Conservation (phyloP, 257 asterid genomes). For the Vinca minor region DNA sequence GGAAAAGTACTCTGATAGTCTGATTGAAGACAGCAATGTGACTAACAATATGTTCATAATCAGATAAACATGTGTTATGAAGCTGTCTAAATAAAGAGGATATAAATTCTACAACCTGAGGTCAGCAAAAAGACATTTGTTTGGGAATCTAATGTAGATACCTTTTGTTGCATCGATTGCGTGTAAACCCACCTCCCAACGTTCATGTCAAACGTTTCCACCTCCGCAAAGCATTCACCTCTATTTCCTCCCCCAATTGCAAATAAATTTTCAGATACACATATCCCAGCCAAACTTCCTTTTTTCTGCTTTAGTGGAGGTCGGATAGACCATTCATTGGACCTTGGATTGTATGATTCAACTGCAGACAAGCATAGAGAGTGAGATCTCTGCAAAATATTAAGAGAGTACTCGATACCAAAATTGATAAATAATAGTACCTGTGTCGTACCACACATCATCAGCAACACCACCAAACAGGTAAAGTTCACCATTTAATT, state of each 20-base stretch:
- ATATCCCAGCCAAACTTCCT: constrained; percentile 47
- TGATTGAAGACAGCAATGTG: not conserved
- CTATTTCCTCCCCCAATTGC: constrained; percentile 70
- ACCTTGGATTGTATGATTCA: constrained; percentile 51
- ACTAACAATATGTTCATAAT: not conserved
- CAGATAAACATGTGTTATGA: not conserved
- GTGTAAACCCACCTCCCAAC: constrained; percentile 48
- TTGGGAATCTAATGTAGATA: constrained; percentile 12
- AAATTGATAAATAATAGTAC: constrained; percentile 28
- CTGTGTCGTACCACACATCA: constrained; percentile 45
- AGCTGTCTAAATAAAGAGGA: not conserved
- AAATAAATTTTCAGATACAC: constrained; percentile 36
- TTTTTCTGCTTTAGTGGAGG: constrained; percentile 47
- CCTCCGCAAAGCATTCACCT: constrained; percentile 48
- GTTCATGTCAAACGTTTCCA: constrained; percentile 46
- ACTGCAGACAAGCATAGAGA: constrained; percentile 33
- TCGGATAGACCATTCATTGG: constrained; percentile 36
- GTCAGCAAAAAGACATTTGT: too few species aligned
- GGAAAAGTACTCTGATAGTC: not conserved
- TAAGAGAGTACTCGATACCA: not conserved
- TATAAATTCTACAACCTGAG: not conserved
- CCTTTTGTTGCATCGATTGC: constrained; percentile 61
- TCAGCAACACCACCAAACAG: constrained; percentile 47
- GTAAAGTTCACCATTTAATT: constrained; percentile 44
- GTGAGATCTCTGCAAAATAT: constrained; percentile 2